Evolutionary conservation across 192 early-diverging fungal species (phyloP), one percentile per base, ranked within the genome.

Genomic region (Entrophospora sp.): DNA sequence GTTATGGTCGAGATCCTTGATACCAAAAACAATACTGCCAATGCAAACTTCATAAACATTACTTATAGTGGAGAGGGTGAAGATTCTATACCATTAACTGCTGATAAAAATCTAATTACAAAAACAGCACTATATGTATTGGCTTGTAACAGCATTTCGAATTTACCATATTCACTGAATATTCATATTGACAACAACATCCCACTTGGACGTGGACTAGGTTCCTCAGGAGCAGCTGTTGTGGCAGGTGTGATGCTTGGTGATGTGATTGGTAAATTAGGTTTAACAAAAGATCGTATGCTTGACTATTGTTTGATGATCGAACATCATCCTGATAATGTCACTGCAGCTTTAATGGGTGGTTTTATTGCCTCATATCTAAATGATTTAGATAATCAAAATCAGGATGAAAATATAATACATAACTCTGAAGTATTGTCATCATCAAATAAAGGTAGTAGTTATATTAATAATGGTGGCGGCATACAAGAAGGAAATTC

Each of bases 271-370:
- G 89, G 88, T 44, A 64, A 78, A 13, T 80, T 98, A 38, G 64
- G 72, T 5, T 75, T 97, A 72, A 66, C 74, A 6, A 75, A 81
- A 42, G 85, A 92, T 64, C 82, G 91, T 37, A 80, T 98, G 79
- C 80, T 99, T 20, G 96, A 99, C 70, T 95, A 86, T 57, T 91
- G 87, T 64, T 69, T 95, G 66, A 83, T 90, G 79, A 88, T 97
- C 20, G 97, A 99, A 76, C 90, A 91, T 49, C 97, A 99, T 69
- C 97, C 97, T 1, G 97, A 99, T 63, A 99, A 99, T 75, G 91
- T 96, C 1, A 87, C 95, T 1, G 92, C 95, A 6, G 89, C 92
- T 14, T 75, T 99, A 24, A 82, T 96, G 32, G 97, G 97, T 60
- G 96, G 96, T 12, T 96, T 97, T 76, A 85, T 96, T 8, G 89